Base-by-base conservation (phyloP, 495 filamentous ascomycete genomes). In the Penicillium longicatenatum region DNA sequence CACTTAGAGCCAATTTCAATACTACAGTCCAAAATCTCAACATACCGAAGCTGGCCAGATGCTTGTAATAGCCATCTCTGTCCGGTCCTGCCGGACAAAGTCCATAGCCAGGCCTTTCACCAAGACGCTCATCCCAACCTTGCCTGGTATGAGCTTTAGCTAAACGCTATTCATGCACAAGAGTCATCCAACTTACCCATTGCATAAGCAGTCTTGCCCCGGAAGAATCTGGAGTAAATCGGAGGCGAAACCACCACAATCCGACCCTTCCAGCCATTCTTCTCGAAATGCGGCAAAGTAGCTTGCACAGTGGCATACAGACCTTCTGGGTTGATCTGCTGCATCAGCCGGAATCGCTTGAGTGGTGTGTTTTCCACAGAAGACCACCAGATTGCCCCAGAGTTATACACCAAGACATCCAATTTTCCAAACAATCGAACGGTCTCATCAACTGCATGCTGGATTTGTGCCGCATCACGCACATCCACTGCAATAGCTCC, bases 301-400 rank as follows among this genome's bases (percentile, higher is more conserved):
- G 83, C 84, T 55, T 92, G 88, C 7, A 94, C 68, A 20, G 79
- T 78, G 0, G 79, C 89, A 60, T 80, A 80, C 6, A 80, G 48
- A 0, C 91, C 91, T 58, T 92, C 87, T 0, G 84, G 81, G 57
- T 96, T 96, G 57, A 95, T 84, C 21, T 80, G 77, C 70, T 94
- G 90, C 88, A 96, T 88, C 19, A 96, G 79, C 63, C 84, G 84
- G 74, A 91, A 96, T 8, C 91, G 81, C 70, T 89, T 90, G 63
- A 87, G 76, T 2, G 91, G 89, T 6, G 90, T 95, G 33, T 81
- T 78, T 46, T 84, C 81, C 3, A 95, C 83, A 33, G 87, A 83
- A 0, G 87, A 81, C 91, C 91, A 96, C 86, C 87, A 93, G 55
- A 96, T 93, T 0, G 91, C 91, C 22, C 91, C 91, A 0, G 87